Percentiles rank a stretch among this genome's conserved stretches.
These are phyloP conservation scores for Ceratocystis diversiconidia DNA, from an alignment of 2,329 filamentous ascomycete species.

Conservation along the genomic window DNA sequence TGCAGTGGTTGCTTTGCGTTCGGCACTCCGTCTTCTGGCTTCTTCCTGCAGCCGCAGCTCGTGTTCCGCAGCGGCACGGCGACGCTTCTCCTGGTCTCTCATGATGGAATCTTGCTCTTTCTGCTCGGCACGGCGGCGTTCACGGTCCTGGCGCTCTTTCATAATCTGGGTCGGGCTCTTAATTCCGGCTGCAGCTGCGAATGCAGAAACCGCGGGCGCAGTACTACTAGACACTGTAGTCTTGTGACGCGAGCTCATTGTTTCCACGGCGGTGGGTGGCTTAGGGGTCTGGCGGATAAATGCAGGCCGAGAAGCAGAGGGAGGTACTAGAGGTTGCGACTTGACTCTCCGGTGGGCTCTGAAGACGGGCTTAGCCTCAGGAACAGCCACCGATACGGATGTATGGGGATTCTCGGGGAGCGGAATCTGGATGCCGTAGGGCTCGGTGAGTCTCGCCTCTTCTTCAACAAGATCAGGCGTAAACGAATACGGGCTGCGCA, in stretches of 20 bases:
- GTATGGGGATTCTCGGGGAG: slow-evolving; percentile 28
- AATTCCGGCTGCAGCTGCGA: slow-evolving; percentile 43
- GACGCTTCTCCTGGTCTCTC: slow-evolving; percentile 32
- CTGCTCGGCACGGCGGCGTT: slow-evolving; percentile 52
- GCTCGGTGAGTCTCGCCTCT: slow-evolving; percentile 82
- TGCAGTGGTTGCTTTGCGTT: slow-evolving; percentile 44
- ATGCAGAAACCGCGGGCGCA: slow-evolving; percentile 11
- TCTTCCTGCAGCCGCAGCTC: slow-evolving; percentile 42
- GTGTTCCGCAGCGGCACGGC: slow-evolving; percentile 39
- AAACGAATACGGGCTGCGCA: slow-evolving; percentile 69
- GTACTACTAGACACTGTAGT: slow-evolving; percentile 13
- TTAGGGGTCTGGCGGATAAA: slow-evolving; percentile 1
- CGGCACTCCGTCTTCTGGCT: slow-evolving; percentile 41
- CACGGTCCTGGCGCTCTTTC: slow-evolving; percentile 63
- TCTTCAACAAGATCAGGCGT: slow-evolving; percentile 76
- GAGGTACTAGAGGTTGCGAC: slow-evolving; percentile 11
- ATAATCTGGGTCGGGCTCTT: slow-evolving; percentile 82
- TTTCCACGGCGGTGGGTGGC: background rate
- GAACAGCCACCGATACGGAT: slow-evolving; percentile 32
- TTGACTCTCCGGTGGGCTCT: slow-evolving; percentile 13
- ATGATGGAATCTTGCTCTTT: slow-evolving; percentile 50
- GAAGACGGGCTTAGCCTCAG: slow-evolving; percentile 25
- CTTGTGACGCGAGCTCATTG: slow-evolving; percentile 15
- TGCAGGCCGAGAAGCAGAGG: slow-evolving; percentile 10
- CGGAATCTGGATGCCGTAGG: slow-evolving; percentile 45